A percentile compares a stretch with the other conserved stretches of the same genome.
Evolutionary conservation across 1,284 basidiomycete species (phyloP).

Genomic region (Ceratobasidium theobromae): DNA sequence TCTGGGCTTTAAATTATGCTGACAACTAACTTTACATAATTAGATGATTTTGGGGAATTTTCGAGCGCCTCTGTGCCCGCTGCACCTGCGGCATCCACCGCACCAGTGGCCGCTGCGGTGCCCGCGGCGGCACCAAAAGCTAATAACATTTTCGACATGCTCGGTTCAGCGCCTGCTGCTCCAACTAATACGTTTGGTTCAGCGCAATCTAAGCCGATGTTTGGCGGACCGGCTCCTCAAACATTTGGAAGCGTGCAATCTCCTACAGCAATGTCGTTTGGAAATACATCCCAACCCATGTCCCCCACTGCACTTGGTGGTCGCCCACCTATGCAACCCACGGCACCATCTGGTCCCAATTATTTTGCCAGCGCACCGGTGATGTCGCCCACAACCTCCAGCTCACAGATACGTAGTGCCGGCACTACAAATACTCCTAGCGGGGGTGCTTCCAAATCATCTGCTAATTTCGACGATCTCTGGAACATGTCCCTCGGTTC

Average conservation of each 20-base stretch:
- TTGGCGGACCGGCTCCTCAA: conserved; percentile 14
- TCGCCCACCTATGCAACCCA: conserved; percentile 21
- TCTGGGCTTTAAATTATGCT: conserved; percentile 14
- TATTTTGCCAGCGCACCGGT: conserved; percentile 31
- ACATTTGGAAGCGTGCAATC: conserved; percentile 11
- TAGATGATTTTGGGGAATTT: conserved; percentile 91
- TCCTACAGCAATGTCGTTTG: conserved; percentile 26
- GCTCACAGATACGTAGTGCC: conserved; percentile 36
- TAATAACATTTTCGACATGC: conserved; percentile 52
- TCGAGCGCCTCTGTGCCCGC: conserved; percentile 67
- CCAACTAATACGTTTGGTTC: conserved; percentile 12
- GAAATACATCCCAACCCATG: conserved; percentile 10
- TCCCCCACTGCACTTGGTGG: conserved; percentile 12
- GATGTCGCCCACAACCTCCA: conserved; percentile 30
- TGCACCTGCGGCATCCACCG: conserved; percentile 41
- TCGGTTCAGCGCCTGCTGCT: conserved; percentile 43
- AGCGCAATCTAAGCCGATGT: conserved; percentile 2
- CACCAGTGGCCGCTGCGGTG: conserved; percentile 41
- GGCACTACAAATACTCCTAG: conserved; percentile 31
- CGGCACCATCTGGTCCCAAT: conserved; percentile 13
- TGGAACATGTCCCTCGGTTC: conserved; percentile 82
- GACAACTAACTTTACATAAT: not conserved
- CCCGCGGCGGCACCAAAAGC: conserved; percentile 38
- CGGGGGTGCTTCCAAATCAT: conserved; percentile 39
- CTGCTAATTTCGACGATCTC: conserved; percentile 78